phyloP scores from a whole-genome alignment of 352 stramenopile species.

The Pythium phragmiticola region DNA sequence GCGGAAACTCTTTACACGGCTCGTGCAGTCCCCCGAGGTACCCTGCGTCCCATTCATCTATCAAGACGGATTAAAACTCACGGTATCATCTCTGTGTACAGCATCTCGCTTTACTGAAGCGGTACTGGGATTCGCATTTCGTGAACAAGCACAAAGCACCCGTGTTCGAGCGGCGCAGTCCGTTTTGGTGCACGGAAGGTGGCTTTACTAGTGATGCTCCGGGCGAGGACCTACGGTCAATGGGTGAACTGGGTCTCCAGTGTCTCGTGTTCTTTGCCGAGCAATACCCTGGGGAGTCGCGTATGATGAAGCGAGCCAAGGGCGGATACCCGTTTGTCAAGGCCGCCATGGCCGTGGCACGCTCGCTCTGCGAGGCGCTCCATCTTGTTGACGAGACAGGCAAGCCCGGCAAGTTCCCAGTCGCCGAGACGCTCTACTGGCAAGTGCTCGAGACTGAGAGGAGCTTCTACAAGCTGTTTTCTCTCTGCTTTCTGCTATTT shows the following conservation, averaged over 20 bases:
- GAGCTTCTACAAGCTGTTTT: slow-evolving; percentile 60
- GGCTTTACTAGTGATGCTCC: slow-evolving; percentile 58
- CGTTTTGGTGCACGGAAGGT: slow-evolving; percentile 41
- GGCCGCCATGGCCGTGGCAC: slow-evolving; percentile 44
- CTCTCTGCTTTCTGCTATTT: slow-evolving; percentile 60
- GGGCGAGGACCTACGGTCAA: slow-evolving; percentile 49
- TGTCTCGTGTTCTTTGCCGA: slow-evolving; percentile 73
- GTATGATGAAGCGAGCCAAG: slow-evolving; percentile 61
- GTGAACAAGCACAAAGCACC: slow-evolving; percentile 31
- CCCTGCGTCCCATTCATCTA: no score
- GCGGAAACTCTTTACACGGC: slow-evolving; percentile 49
- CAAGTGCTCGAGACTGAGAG: slow-evolving; percentile 50
- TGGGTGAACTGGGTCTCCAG: slow-evolving; percentile 57
- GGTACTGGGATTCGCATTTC: slow-evolving; percentile 58
- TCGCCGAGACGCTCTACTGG: slow-evolving; percentile 59
- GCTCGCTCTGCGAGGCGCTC: slow-evolving; percentile 48
- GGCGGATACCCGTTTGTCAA: slow-evolving; percentile 69
- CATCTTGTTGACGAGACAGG: slow-evolving; percentile 45
- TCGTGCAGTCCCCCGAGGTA: slow-evolving; percentile 67
- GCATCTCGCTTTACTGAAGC: slow-evolving; percentile 58
- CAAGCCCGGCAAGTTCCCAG: slow-evolving; percentile 43
- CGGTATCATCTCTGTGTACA: slow-evolving; percentile 14
- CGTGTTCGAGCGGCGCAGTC: slow-evolving; percentile 40
- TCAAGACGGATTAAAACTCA: not conserved
- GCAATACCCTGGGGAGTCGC: slow-evolving; percentile 49